A percentile compares a stretch with the other conserved stretches of the same genome.
Evolutionary conservation across 257 asterid genomes (phyloP).

Genomic region (Primulina huaijiensis): DNA sequence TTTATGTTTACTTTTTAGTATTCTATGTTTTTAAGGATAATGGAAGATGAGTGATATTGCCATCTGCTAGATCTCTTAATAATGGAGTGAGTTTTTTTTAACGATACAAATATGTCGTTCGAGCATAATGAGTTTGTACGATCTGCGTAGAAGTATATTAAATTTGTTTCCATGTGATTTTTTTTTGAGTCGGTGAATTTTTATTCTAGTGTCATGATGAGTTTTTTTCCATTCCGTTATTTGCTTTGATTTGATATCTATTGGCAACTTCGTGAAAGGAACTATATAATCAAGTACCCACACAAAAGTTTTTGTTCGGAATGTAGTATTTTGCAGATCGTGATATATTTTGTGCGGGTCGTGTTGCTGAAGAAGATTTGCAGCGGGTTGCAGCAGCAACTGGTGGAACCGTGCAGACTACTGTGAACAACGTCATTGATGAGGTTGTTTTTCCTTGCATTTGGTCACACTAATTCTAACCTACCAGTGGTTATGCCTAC

Average conservation of each 20-base stretch:
- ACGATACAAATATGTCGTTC: too few relatives aligned
- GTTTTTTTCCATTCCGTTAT: too few relatives aligned
- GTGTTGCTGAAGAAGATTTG: constrained; percentile 85
- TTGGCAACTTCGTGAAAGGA: background rate
- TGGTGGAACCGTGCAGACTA: constrained; percentile 88
- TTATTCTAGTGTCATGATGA: too few relatives aligned
- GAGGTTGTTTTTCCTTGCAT: constrained; percentile 49
- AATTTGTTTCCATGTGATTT: background rate
- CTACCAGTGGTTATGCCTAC: background rate
- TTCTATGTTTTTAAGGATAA: background rate
- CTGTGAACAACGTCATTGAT: constrained; percentile 78
- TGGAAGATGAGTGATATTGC: background rate
- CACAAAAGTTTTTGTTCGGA: background rate
- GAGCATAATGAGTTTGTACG: too few relatives aligned
- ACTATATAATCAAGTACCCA: background rate
- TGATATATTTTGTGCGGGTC: constrained; percentile 93
- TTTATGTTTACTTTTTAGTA: background rate
- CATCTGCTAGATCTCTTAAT: background rate
- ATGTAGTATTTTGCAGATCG: constrained; percentile 89
- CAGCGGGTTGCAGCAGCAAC: constrained; percentile 86
- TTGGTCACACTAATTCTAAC: background rate
- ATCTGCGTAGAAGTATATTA: too few relatives aligned
- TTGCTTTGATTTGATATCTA: too few relatives aligned
- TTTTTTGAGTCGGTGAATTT: background rate
- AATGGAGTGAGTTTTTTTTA: background rate